A percentile compares a stretch with the other conserved stretches of the same genome.
These are phyloP conservation scores for Nakaseomyces nivariensis DNA, from an alignment of 1,139 yeast genomes.

Conservation along the genomic window DNA sequence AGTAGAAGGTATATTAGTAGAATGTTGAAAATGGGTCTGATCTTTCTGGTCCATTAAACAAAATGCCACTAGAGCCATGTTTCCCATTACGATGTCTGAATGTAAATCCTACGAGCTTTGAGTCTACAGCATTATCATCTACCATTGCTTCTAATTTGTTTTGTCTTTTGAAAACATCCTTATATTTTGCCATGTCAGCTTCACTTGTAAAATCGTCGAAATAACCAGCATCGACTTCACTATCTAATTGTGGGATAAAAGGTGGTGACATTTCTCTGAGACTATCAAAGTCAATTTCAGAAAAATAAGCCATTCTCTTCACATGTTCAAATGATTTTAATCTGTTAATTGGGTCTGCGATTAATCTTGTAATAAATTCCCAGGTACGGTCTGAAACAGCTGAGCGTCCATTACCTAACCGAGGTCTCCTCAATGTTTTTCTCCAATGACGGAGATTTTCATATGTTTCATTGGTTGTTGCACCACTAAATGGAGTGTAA, in stretches of 20 bases:
- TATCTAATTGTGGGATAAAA: conserved; percentile 90
- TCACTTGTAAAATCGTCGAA: conserved; percentile 96
- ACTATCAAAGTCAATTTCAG: conserved; percentile 69
- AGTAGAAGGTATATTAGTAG: conserved; percentile 17
- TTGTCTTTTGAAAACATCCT: conserved; percentile 88
- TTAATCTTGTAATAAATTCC: conserved; percentile 70
- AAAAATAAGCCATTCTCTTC: conserved; percentile 68
- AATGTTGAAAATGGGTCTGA: conserved; percentile 37
- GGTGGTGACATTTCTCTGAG: conserved; percentile 75
- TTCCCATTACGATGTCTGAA: conserved; percentile 74
- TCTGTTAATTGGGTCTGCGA: conserved; percentile 71
- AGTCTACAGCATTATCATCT: conserved; percentile 52
- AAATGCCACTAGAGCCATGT: conserved; percentile 32
- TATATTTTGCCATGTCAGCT: conserved; percentile 94
- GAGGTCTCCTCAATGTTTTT: conserved; percentile 79
- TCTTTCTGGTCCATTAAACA: conserved; percentile 31
- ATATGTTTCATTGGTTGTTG: conserved; percentile 89
- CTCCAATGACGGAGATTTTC: conserved; percentile 91
- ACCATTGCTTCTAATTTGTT: conserved; percentile 76
- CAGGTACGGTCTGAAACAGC: conserved; percentile 96
- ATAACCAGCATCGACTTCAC: conserved; percentile 97
- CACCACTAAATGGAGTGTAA: conserved; percentile 94
- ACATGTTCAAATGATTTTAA: conserved; percentile 73
- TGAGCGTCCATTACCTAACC: conserved; percentile 79
- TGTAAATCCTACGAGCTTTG: conserved; percentile 91